Evolutionary conservation across 2,329 filamentous ascomycete genomes (phyloP), one percentile per base, ranked within the genome.

Genomic region (Botrytis galanthina): DNA sequence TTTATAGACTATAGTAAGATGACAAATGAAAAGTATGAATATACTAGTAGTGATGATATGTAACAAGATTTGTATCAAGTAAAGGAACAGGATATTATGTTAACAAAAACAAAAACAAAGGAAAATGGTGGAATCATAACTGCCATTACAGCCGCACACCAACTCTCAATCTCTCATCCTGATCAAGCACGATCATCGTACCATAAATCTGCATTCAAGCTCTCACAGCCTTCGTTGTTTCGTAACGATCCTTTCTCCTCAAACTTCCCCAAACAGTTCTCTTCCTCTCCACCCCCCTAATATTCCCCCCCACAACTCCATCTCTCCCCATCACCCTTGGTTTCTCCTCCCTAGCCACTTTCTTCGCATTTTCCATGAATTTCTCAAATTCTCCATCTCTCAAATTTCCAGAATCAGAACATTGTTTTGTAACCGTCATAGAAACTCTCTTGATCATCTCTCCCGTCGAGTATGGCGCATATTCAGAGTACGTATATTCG

Each of bases 41-140:
- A 54, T 54, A 54, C 48, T n/a, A n/a, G 48, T 54, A 54, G 26
- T n/a, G 48, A 16, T 51, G 48, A 54, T n/a, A 54, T 54, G n/a
- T n/a, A n/a, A 54, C 12, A 54, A n/a, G n/a, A 54, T n/a, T 2
- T n/a, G 12, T 12, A n/a, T 54, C 4, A 26, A 54, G 48, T n/a
- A 29, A 67, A 66, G 20, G n/a, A 66, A n/a, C 26, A 37, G 44
- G 44, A 66, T 66, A 66, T 66, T 35, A 66, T n/a, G 32, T 32
- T n/a, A 37, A 7, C 46, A 37, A 37, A 37, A 37, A 7, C 46
- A 37, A 37, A 37, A 48, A 66, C 26, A 54, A n/a, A 54, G 26
- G 48, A 54, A 54, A n/a, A 54, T 54, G 7, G 48, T 29, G 26
- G 16, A 26, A 62, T 37, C 12, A 62, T 14, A 62, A 39, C 37